Conservation (phyloP, 805 yeast species). For the Metschnikowia peoriensis region DNA sequence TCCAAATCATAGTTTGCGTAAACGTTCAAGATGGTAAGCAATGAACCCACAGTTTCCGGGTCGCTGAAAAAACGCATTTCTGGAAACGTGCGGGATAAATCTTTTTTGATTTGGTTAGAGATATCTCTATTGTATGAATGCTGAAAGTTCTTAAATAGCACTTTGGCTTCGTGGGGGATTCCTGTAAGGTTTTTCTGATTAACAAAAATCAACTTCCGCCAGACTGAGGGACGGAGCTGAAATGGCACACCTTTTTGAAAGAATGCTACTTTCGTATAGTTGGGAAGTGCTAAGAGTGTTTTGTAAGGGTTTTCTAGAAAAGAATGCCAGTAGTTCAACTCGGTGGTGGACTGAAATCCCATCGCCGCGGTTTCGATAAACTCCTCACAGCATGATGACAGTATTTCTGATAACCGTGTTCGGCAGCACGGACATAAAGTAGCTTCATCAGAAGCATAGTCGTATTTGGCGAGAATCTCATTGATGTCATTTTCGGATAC, state of each 20-base stretch:
- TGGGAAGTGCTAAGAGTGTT: slow-evolving; percentile 46
- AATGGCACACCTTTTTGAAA: slow-evolving; percentile 46
- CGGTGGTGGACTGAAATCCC: slow-evolving; percentile 20
- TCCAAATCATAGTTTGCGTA: slow-evolving; percentile 63
- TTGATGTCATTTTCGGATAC: slow-evolving; percentile 2
- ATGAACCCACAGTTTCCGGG: slow-evolving; percentile 41
- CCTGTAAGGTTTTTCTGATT: slow-evolving; percentile 23
- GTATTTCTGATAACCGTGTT: slow-evolving; percentile 1
- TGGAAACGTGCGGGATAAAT: slow-evolving; percentile 61
- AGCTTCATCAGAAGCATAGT: slow-evolving; percentile 12
- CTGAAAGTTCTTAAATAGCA: slow-evolving; percentile 40
- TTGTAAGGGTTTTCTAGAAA: slow-evolving; percentile 44
- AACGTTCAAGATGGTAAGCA: slow-evolving; percentile 58
- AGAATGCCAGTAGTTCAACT: slow-evolving; percentile 43
- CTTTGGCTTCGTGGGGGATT: slow-evolving; percentile 34
- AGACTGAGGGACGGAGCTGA: slow-evolving; percentile 41
- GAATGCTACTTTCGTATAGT: slow-evolving; percentile 45
- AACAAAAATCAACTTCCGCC: slow-evolving; percentile 41
- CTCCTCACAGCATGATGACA: slow-evolving; percentile 10
- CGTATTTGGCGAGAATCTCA: slow-evolving; percentile 11
- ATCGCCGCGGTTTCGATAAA: slow-evolving; percentile 4
- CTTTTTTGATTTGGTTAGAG: slow-evolving; percentile 50
- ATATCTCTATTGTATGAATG: slow-evolving; percentile 41
- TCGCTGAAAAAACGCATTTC: slow-evolving; percentile 46
- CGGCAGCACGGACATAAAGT: slow-evolving; percentile 15